These are phyloP conservation scores for Phoma herbarum DNA, from an alignment of 2,329 filamentous ascomycete genomes.

Conservation along the genomic window DNA sequence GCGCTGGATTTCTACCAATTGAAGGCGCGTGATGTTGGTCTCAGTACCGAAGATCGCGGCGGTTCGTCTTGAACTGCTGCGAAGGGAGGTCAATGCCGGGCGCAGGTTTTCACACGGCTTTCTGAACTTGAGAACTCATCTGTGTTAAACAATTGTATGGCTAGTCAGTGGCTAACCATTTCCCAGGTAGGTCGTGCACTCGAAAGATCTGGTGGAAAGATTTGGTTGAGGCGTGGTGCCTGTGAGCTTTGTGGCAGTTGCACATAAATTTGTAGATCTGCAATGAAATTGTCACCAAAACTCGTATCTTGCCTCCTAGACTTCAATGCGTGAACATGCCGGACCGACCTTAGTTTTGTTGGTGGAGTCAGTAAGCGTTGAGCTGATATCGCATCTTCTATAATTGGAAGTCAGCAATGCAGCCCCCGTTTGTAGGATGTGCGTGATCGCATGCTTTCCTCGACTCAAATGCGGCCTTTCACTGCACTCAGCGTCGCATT, in stretches of 20 bases:
- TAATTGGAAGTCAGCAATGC: constrained; percentile 5
- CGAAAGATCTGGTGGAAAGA: neutral
- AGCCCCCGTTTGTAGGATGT: neutral
- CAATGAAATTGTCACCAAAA: neutral
- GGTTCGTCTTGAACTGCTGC: constrained; percentile 56
- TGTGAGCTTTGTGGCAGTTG: neutral
- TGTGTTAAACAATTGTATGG: constrained; percentile 8
- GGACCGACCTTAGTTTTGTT: neutral
- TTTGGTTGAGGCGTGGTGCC: neutral
- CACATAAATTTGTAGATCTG: neutral
- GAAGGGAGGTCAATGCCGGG: constrained; percentile 61
- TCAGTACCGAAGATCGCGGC: constrained; percentile 53
- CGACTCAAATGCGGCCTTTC: neutral
- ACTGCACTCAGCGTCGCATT: neutral
- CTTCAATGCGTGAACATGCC: neutral
- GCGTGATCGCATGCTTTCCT: neutral
- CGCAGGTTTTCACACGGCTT: constrained; percentile 71
- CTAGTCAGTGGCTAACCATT: constrained; percentile 23
- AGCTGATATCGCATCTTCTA: constrained; percentile 13
- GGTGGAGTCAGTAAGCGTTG: constrained; percentile 14
- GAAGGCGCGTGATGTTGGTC: constrained; percentile 65
- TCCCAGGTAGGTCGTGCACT: constrained; percentile 13
- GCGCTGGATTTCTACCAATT: constrained; percentile 49
- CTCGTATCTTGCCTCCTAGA: neutral
- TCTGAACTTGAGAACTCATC: constrained; percentile 59